These are phyloP conservation scores for Rhodotorula graminis DNA, from an alignment of 768 basidiomycete species.

Conservation along the genomic window DNA sequence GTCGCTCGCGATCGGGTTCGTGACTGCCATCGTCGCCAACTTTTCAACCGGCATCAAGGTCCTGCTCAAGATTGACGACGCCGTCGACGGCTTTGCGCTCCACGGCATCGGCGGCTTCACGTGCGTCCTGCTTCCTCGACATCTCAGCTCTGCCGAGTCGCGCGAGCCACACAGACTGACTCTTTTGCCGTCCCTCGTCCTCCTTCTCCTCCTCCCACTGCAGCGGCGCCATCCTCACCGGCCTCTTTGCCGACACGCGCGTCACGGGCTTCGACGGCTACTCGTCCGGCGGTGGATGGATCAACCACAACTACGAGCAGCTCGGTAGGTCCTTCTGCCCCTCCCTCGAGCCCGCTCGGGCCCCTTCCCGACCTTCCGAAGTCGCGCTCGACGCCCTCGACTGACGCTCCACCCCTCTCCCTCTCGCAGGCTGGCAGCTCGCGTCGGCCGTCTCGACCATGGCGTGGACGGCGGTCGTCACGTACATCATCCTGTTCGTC, in stretches of 20 bases:
- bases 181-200: no score
- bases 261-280: slow-evolving; percentile 68
- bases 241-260: slow-evolving; percentile 63
- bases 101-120: slow-evolving; percentile 81
- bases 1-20: slow-evolving; percentile 66
- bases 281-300: slow-evolving; percentile 62
- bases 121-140: slow-evolving; percentile 53
- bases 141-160: no score
- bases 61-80: slow-evolving; percentile 58
- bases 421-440: slow-evolving; percentile 59
- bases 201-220: no score
- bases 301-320: slow-evolving; percentile 68
- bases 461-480: slow-evolving; percentile 50
- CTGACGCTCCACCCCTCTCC: not conserved
- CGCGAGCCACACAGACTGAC: not conserved
- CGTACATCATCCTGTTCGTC: slow-evolving; percentile 60
- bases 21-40: slow-evolving; percentile 70
- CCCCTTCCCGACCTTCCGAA: no score
- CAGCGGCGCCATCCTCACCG: slow-evolving; percentile 56
- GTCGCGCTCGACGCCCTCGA: no score
- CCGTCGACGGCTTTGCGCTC: slow-evolving; percentile 85
- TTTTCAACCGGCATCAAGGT: slow-evolving; percentile 59
- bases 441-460: slow-evolving; percentile 60
- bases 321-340: slow-evolving; percentile 48
- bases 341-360: no score